Evolutionary conservation across 768 basidiomycete genomes (phyloP), one percentile per base, ranked within the genome.

Genomic region (Pleurotus citrinopileatus): DNA sequence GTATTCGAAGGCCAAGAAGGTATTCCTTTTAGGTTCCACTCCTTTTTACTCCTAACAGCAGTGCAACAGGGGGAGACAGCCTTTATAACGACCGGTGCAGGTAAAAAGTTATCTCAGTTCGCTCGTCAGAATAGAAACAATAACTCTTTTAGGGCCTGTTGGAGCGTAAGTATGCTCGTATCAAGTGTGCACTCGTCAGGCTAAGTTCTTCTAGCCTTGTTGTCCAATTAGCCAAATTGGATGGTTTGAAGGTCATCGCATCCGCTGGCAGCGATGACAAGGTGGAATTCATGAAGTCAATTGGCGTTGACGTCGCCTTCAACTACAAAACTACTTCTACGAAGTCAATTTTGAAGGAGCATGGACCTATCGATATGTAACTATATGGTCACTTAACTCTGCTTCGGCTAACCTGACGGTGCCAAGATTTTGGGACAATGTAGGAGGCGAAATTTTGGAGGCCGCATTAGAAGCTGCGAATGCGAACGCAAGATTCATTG

Each of bases 361-460:
- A 72, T 45, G 70, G 73, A n/a, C 69, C 67, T 9, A 61, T 71
- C 25, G 43, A 53, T 66, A 68, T 53, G 61, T 72, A 45, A 47
- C 38, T 13, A n/a, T 40, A 7, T 40, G 13, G 7, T 15, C 38
- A 19, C 17, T 19, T 40, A 19, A 12, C 13, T 40, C 38, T 3
- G 1, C 19, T 40, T 40, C 38, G 10, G 17, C 38, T 32, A 32
- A 6, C 13, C 13, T 32, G 13, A 6, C 66, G 13, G 58, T 70
- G 47, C 65, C 67, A 47, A 61, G 72, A 38, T 61, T 45, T 47
- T 61, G 57, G 60, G 57, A 60, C 43, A 58, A 60, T 38, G 77
- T 78, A 13, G 77, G 76, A 1, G 78, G 78, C 9, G 71, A 75
- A 52, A 70, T 65, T 3, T 67, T 80, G 8, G 78, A 80, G 29